Evolutionary conservation across 352 stramenopile species (phyloP).

Genomic region (Globisporangium viniferum): DNA sequence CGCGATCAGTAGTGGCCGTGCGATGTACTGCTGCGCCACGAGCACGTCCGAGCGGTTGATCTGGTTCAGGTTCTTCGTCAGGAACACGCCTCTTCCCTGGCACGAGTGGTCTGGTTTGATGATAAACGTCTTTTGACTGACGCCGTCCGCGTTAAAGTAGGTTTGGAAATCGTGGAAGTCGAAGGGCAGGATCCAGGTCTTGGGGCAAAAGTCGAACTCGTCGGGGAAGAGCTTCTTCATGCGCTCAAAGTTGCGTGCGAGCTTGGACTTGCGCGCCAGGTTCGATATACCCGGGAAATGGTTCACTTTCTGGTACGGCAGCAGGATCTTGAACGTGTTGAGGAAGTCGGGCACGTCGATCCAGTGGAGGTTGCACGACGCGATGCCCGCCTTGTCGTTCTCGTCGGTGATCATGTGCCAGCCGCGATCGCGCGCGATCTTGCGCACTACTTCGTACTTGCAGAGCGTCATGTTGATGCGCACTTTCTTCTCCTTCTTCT

Average conservation of each 20-base stretch:
- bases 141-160: conserved; percentile 88
- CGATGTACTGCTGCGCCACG: conserved; percentile 85
- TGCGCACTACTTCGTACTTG: conserved; percentile 81
- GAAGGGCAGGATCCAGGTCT: conserved; percentile 96
- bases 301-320: conserved; percentile 94
- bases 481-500: conserved; percentile 48
- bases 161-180: conserved; percentile 91
- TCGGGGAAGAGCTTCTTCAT: conserved; percentile 94
- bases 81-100: conserved; percentile 92
- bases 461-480: conserved; percentile 73
- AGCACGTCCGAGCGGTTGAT: conserved; percentile 86
- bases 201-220: conserved; percentile 94
- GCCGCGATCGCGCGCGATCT: conserved; percentile 68
- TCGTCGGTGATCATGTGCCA: conserved; percentile 78
- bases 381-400: conserved; percentile 56
- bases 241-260: conserved; percentile 94
- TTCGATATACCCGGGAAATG: conserved; percentile 96
- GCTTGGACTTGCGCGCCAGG: conserved; percentile 92
- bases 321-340: conserved; percentile 84
- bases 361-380: conserved; percentile 92
- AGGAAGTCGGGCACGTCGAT: conserved; percentile 92
- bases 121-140: conserved; percentile 93
- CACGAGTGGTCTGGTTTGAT: conserved; percentile 92
- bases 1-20: conserved; percentile 67
- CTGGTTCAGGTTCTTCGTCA: conserved; percentile 89